Evolutionary conservation across 202 grass and related monocot species (phyloP), one percentile per base, ranked within the genome.

Genomic region (Panicum hallii): DNA sequence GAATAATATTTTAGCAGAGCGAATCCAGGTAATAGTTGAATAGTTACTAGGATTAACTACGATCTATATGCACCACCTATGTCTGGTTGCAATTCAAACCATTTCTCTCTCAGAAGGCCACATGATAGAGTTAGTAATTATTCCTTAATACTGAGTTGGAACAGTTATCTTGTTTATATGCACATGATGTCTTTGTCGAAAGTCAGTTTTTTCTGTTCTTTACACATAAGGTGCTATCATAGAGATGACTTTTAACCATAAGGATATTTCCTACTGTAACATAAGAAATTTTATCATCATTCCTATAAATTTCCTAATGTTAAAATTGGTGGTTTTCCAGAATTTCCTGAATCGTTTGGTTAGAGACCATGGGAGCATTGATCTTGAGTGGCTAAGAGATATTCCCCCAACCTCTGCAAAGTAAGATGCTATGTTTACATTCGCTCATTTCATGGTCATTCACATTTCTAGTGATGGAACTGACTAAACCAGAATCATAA

Each of bases 311-410:
- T 67, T 73, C 22, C 72, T 92, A 62, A 89, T 38, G 50, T 55
- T 26, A 87, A 14, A 81, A 67, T 75, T 87, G 56, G 63, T 84
- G 60, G 79, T 83, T 90, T 75, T 77, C 67, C 87, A 94, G 93
- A 81, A 77, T 82, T 91, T 99, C 63, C 86, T 99, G 57, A 91
- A 97, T 79, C 93, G 97, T 72, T 89, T 99, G 85, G 87, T 89
- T 45, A 94, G 42, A 84, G 93, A 99, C 81, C 97, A 99, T 81
- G 93, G 91, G 77, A 94, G 88, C 77, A 90, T 99, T 78, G 90
- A 99, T 88, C 97, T 99, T 70, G 97, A 99, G 67, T 99, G 97
- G 97, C 66, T 99, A 84, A 89, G 97, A 80, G 64, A 93, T 82
- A 72, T 88, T 40, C 84, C 91, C 26, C 90, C 87, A 71, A 82